Conservation (phyloP, 441 rosid genomes). For the Erysimum cheiri region DNA sequence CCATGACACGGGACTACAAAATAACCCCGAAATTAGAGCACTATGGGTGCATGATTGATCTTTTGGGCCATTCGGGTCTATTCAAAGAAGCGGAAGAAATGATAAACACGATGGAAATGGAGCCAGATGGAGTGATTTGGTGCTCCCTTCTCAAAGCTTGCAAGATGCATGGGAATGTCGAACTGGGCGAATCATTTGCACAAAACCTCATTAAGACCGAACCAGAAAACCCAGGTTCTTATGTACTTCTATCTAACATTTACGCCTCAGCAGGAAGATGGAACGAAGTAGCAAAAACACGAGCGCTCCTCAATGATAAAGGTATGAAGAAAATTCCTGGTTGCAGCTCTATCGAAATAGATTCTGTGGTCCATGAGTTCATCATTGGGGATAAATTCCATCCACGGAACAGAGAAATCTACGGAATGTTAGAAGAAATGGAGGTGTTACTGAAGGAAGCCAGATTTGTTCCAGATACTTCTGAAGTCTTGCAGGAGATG, state of each 20-base stretch:
- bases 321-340: conserved; percentile 80
- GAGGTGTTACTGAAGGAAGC: conserved; percentile 58
- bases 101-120: conserved; percentile 26
- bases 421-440: conserved; percentile 71
- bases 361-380: conserved; percentile 71
- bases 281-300: conserved; percentile 66
- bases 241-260: conserved; percentile 74
- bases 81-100: conserved; percentile 67
- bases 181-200: conserved; percentile 66
- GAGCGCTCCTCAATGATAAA: conserved; percentile 60
- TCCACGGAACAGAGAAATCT: conserved; percentile 60
- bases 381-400: conserved; percentile 69
- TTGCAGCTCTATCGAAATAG: conserved; percentile 72
- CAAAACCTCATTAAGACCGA: conserved; percentile 57
- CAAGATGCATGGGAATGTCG: conserved; percentile 54
- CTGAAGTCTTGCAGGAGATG: conserved; percentile 75
- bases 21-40: conserved; percentile 55
- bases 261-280: conserved; percentile 75
- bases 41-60: conserved; percentile 84
- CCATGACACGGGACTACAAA: conserved; percentile 59
- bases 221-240: conserved; percentile 65
- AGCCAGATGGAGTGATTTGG: conserved; percentile 59
- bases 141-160: conserved; percentile 62
- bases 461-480: conserved; percentile 73
- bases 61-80: conserved; percentile 67